phyloP scores from a whole-genome alignment of 2,329 filamentous ascomycete species.

The Clonostachys byssicola region DNA sequence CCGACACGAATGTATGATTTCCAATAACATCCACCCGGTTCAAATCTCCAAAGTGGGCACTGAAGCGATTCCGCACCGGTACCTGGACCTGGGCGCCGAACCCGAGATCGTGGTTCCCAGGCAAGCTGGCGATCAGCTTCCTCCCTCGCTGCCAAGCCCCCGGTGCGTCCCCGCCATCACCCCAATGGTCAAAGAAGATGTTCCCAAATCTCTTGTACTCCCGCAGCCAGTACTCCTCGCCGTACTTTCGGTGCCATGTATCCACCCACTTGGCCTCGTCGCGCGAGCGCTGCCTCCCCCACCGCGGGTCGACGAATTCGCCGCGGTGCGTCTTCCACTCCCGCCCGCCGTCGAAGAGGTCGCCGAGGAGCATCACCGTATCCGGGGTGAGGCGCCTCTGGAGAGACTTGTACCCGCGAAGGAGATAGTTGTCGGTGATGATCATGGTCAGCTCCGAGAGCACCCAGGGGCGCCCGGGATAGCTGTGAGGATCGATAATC shows the following conservation, averaged over 20 bases:
- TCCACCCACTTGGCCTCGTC: constrained; percentile 53
- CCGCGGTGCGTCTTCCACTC: constrained; percentile 80
- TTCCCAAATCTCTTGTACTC: constrained; percentile 85
- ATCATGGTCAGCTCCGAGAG: constrained; percentile 47
- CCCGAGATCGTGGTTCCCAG: constrained; percentile 92
- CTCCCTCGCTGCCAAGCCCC: constrained; percentile 60
- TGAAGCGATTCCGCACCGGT: constrained; percentile 77
- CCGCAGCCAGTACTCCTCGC: constrained; percentile 75
- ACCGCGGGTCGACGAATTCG: constrained; percentile 53
- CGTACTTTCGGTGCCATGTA: constrained; percentile 70
- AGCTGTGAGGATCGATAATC: constrained; percentile 91
- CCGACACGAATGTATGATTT: constrained; percentile 91
- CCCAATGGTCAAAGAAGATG: constrained; percentile 75
- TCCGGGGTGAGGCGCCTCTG: constrained; percentile 77
- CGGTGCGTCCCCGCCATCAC: constrained; percentile 48
- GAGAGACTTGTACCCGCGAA: constrained; percentile 74
- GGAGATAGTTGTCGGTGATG: constrained; percentile 86
- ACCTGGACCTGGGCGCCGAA: constrained; percentile 83
- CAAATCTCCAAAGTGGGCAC: constrained; percentile 83
- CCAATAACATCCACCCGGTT: constrained; percentile 89
- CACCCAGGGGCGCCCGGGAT: constrained; percentile 71
- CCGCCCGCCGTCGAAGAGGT: constrained; percentile 91
- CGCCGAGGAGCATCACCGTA: constrained; percentile 85
- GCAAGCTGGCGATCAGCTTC: constrained; percentile 79
- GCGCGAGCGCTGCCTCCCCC: constrained; percentile 46